These are phyloP conservation scores for Neostapfia colusana DNA, from an alignment of 176 grass and related monocot genomes.

Conservation along the genomic window DNA sequence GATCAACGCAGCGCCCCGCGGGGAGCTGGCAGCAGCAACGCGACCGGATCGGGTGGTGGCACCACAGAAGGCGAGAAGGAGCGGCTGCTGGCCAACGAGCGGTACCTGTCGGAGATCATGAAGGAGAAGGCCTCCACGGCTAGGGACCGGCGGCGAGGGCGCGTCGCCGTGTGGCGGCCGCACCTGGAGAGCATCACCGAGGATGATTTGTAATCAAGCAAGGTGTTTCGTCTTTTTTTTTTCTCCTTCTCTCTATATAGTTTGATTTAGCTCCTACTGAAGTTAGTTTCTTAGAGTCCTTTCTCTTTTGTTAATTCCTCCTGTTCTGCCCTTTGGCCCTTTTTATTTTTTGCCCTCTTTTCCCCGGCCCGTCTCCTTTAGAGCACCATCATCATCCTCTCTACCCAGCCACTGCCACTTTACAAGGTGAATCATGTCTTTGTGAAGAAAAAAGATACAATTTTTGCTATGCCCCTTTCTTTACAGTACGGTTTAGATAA, in stretches of 20 bases:
- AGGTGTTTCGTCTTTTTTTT: constrained; percentile 21
- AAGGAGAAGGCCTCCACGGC: constrained; percentile 72
- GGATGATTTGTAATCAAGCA: constrained; percentile 78
- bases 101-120: constrained; percentile 90
- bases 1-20: not conserved
- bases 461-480: constrained; percentile 45
- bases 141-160: constrained; percentile 64
- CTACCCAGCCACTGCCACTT: constrained; percentile 50
- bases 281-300: constrained; percentile 35
- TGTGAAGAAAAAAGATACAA: constrained; percentile 60
- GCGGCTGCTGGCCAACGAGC: constrained; percentile 71
- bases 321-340: constrained; percentile 36
- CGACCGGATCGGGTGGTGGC: not conserved
- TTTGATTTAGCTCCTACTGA: constrained; percentile 19
- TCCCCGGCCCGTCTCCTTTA: constrained; percentile 43
- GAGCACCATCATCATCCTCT: constrained; percentile 49
- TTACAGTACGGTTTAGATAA: constrained; percentile 37
- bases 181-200: constrained; percentile 98
- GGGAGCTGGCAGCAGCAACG: not conserved
- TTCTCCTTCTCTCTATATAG: not conserved
- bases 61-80: constrained; percentile 59
- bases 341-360: constrained; percentile 32
- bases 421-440: constrained; percentile 63
- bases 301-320: constrained; percentile 52
- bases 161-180: constrained; percentile 87